These are phyloP conservation scores for Mortierella sp. DNA, from an alignment of 371 early-diverging fungal species.

Conservation along the genomic window DNA sequence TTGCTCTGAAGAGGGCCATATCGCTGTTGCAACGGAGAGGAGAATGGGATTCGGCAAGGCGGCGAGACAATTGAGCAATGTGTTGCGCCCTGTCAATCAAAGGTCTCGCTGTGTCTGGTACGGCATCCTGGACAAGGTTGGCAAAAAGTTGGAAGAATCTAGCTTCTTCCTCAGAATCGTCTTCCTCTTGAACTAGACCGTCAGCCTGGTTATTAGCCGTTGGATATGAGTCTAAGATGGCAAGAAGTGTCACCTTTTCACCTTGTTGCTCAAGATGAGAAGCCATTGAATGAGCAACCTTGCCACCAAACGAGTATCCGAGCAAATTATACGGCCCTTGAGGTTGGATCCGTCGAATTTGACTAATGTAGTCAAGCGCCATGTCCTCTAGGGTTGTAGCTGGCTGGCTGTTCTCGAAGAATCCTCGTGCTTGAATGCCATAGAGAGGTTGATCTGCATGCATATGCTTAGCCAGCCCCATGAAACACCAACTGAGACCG, in stretches of 20 bases:
- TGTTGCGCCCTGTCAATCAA: neutral
- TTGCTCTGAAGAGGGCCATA: neutral
- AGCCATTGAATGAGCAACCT: slow-evolving; percentile 3
- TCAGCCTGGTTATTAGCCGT: neutral
- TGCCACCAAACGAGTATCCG: slow-evolving; percentile 9
- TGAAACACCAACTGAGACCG: slow-evolving; percentile 13
- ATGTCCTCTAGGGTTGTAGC: slow-evolving; percentile 7
- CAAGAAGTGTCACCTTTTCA: neutral
- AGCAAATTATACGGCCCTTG: slow-evolving; percentile 10
- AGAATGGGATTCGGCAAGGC: neutral
- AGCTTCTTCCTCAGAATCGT: neutral
- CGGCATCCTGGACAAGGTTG: neutral
- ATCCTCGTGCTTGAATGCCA: slow-evolving; percentile 18
- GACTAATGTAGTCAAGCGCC: slow-evolving; percentile 8
- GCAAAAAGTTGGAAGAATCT: neutral
- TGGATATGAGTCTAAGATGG: neutral
- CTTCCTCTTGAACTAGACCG: too few species aligned
- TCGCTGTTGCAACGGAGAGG: neutral
- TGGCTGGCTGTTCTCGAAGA: neutral
- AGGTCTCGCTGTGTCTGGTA: neutral
- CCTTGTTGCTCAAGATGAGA: neutral
- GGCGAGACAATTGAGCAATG: neutral
- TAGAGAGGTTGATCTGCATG: slow-evolving; percentile 12
- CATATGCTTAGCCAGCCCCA: slow-evolving; percentile 1
- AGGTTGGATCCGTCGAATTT: slow-evolving; percentile 9